Percentiles rank a stretch among this genome's conserved stretches.
phyloP scores from a whole-genome alignment of 805 yeast species.

The Teunomyces funiuensis region DNA sequence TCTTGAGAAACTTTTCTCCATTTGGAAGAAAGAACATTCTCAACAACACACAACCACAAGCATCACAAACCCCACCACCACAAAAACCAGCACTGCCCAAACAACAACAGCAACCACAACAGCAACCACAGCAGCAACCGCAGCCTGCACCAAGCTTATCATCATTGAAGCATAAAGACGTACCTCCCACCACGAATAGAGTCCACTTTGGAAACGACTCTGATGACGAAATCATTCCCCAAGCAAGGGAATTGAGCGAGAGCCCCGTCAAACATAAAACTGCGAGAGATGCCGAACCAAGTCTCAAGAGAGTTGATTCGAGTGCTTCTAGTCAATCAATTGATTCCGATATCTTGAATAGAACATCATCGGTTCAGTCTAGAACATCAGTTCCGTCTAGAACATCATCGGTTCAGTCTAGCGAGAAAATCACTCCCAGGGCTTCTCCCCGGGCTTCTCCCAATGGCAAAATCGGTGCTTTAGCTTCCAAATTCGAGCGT shows the following conservation, averaged over 20 bases:
- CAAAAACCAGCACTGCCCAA: too few relatives aligned
- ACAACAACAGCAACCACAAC: too few relatives aligned
- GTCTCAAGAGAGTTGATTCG: conserved; percentile 5
- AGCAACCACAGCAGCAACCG: too few relatives aligned
- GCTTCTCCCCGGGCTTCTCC: conserved; percentile 14
- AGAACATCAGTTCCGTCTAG: too few relatives aligned
- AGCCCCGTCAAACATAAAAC: neutral
- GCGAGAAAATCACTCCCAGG: conserved; percentile 4
- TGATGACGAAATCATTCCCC: neutral
- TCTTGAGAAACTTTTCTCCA: conserved; percentile 15
- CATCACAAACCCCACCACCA: neutral
- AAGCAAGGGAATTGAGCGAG: neutral
- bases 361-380: neutral
- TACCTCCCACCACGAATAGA: conserved; percentile 2
- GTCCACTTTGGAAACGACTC: conserved; percentile 1
- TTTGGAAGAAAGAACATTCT: conserved; percentile 7
- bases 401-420: neutral
- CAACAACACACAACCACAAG: neutral
- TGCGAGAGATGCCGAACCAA: neutral
- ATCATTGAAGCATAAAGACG: conserved; percentile 1
- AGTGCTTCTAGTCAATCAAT: neutral
- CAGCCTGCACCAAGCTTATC: too few relatives aligned
- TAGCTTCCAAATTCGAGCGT: conserved; percentile 25
- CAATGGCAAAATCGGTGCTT: conserved; percentile 15
- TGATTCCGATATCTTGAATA: neutral